These are phyloP conservation scores for Lecanicillium sp. DNA, from an alignment of 2,329 filamentous ascomycete genomes.

Conservation along the genomic window DNA sequence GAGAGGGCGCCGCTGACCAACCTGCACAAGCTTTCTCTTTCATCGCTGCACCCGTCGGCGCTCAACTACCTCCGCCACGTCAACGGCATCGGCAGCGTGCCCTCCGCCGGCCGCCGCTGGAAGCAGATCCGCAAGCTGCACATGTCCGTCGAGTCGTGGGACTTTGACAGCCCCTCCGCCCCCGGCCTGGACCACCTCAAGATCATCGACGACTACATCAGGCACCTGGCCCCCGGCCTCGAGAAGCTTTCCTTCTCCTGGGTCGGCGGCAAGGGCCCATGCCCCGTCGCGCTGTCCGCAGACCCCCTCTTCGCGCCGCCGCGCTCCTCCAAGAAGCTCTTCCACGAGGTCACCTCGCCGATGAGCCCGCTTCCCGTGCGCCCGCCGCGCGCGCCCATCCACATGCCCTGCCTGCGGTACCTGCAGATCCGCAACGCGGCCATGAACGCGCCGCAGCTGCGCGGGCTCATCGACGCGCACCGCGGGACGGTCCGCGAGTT, in stretches of 20 bases:
- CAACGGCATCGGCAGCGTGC: conserved; percentile 67
- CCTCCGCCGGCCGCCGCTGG: conserved; percentile 68
- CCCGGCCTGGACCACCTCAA: conserved; percentile 65
- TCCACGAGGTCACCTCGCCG: conserved; percentile 57
- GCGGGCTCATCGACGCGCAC: conserved; percentile 62
- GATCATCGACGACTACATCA: conserved; percentile 75
- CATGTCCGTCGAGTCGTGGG: conserved; percentile 67
- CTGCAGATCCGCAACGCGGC: conserved; percentile 67
- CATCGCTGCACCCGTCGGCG: conserved; percentile 66
- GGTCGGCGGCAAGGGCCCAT: conserved; percentile 65
- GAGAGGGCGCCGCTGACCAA: conserved; percentile 63
- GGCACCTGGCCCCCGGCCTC: conserved; percentile 58
- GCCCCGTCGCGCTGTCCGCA: conserved; percentile 62
- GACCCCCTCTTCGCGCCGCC: conserved; percentile 63
- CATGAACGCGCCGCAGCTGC: conserved; percentile 66
- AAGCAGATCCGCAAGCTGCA: conserved; percentile 67
- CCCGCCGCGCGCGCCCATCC: conserved; percentile 48
- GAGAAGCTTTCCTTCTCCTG: conserved; percentile 72
- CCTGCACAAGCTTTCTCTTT: conserved; percentile 65
- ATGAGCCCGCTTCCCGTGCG: conserved; percentile 56
- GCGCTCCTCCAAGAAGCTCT: conserved; percentile 49
- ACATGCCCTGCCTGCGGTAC: conserved; percentile 61
- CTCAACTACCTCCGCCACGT: conserved; percentile 72
- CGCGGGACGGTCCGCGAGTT: conserved; percentile 65
- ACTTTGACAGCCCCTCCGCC: conserved; percentile 53